Evolutionary conservation across 441 rosid genomes (phyloP), one percentile per base, ranked within the genome.

Genomic region (Adansonia gregorii): DNA sequence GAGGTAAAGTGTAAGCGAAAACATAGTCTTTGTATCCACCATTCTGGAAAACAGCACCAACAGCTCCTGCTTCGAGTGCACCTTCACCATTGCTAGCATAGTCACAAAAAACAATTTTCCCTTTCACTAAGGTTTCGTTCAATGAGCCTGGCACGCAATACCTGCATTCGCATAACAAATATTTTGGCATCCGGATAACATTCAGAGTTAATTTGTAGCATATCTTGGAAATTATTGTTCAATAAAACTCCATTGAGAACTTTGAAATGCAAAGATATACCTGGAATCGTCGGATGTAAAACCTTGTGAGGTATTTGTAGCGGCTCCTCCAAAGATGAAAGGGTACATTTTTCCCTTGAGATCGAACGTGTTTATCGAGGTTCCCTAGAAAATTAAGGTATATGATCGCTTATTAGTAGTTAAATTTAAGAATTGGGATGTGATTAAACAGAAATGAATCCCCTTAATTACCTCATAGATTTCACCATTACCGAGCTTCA

Each of bases 31-130:
- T 52, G 46, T 15, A 3, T 27, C 3, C 4, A 5, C 15, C 24
- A n/a, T 5, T 15, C 48, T 56, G 80, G 31, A 35, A 74, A 5
- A 46, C 54, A 0, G 69, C n/a, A 0, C 85, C 91, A 0, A 76
- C 24, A 0, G 91, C 89, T 72, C 89, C 85, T 59, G 39, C 85
- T 39, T 51, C 41, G 0, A 59, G 74, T 0, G 52, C 17, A 2
- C 55, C 41, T 5, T 2, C 14, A 0, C 24, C 2, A 3, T 46
- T 17, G 1, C 14, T 43, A 0, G 55, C 14, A 0, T 22, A 27
- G 35, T 79, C 77, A 35, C 88, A 88, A 5, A 86, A 5, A 63
- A 87, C 83, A 64, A 90, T 85, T 68, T 87, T 89, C 35, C 86
- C 89, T 46, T 80, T 82, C 20, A 86, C 85, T 31, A 78, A 19